A percentile compares a stretch with the other conserved stretches of the same genome.
Conservation (phyloP, 192 early-diverging fungal species). For the Phlyctochytrium bullatum region DNA sequence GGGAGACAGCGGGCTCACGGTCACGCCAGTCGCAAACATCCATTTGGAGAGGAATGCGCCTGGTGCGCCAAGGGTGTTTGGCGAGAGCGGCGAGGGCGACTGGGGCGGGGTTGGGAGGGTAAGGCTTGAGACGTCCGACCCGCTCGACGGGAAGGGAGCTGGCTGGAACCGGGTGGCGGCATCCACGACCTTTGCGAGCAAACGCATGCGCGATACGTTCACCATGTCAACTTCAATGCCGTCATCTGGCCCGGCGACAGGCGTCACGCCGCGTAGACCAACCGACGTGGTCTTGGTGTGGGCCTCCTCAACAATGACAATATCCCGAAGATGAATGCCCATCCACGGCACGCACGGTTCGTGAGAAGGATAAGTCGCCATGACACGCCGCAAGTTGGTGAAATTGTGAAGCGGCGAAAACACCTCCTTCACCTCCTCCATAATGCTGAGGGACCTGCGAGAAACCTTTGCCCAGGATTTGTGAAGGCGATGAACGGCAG, state of each 20-base stretch:
- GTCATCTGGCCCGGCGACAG: neutral
- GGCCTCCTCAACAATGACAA: conserved; percentile 11
- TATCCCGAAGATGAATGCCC: conserved; percentile 14
- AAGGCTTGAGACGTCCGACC: neutral
- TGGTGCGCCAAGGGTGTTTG: too few relatives aligned
- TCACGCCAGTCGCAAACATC: too few relatives aligned
- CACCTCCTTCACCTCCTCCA: neutral
- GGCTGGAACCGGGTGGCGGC: conserved; percentile 14
- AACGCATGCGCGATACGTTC: conserved; percentile 1
- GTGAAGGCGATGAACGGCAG: conserved; percentile 7
- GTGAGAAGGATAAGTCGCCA: neutral
- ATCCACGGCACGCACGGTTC: conserved; percentile 5
- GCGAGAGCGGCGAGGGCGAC: neutral
- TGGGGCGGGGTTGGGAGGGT: neutral
- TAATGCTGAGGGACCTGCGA: neutral
- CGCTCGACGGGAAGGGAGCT: neutral
- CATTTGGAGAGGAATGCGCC: too few relatives aligned
- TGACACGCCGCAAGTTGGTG: neutral
- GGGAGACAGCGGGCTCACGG: too few relatives aligned
- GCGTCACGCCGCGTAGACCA: neutral
- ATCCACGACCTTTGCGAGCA: conserved; percentile 11
- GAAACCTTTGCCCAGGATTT: conserved; percentile 15
- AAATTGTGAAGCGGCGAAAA: conserved; percentile 15
- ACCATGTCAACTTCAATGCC: conserved; percentile 2
- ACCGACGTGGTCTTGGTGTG: neutral